Percentiles rank a stretch among this genome's conserved stretches.
Conservation (phyloP, 2,329 filamentous ascomycete genomes). For the Aquanectria penicillioides region DNA sequence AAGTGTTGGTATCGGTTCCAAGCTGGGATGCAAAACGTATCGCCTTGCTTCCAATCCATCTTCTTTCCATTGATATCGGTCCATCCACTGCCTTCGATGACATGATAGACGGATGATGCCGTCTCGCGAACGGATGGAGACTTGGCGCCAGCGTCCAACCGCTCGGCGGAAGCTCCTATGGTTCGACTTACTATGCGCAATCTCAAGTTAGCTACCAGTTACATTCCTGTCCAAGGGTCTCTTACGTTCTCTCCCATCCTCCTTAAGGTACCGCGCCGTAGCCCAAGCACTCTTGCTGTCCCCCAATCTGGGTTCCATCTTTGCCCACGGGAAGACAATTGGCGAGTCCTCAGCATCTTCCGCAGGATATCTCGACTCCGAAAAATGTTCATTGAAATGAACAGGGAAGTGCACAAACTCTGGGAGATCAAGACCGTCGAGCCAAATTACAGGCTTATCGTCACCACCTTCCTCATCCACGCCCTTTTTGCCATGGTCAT, state of each 20-base stretch:
- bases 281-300: constrained; percentile 38
- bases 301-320: constrained; percentile 56
- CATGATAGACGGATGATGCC: constrained; percentile 62
- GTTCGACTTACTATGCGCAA: constrained; percentile 45
- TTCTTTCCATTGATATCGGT: constrained; percentile 50
- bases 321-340: constrained; percentile 59
- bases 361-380: constrained; percentile 56
- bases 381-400: constrained; percentile 63
- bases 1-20: constrained; percentile 62
- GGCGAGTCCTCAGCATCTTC: constrained; percentile 53
- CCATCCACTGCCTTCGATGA: constrained; percentile 58
- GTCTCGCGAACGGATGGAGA: constrained; percentile 58
- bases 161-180: constrained; percentile 58
- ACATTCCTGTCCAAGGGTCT: not conserved
- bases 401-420: constrained; percentile 60
- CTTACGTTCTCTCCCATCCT: constrained; percentile 38
- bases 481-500: constrained; percentile 68
- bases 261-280: constrained; percentile 46
- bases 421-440: constrained; percentile 65
- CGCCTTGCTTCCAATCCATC: constrained; percentile 57
- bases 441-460: constrained; percentile 63
- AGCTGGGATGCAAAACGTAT: constrained; percentile 64
- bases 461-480: constrained; percentile 40
- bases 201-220: not conserved
- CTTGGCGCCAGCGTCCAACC: constrained; percentile 48